These are phyloP conservation scores for Candida glaebosa DNA, from an alignment of 805 yeast genomes.

Conservation along the genomic window DNA sequence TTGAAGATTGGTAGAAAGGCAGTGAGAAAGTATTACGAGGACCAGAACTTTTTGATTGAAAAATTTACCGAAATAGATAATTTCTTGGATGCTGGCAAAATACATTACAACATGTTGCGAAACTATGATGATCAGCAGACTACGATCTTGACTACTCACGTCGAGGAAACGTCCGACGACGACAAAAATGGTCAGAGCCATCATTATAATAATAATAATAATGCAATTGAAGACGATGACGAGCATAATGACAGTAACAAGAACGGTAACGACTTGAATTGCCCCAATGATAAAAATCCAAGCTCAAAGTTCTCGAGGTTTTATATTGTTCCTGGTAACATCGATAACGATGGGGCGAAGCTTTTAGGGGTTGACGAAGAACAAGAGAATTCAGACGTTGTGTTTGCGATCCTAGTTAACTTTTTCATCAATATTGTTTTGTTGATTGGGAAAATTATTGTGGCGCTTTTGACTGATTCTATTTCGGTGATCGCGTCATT, in stretches of 20 bases:
- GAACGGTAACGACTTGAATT: not conserved
- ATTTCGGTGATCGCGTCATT: slow-evolving; percentile 76
- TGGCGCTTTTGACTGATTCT: slow-evolving; percentile 62
- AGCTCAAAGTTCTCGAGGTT: slow-evolving; percentile 24
- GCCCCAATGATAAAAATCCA: slow-evolving; percentile 4
- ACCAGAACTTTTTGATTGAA: slow-evolving; percentile 59
- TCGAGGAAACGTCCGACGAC: slow-evolving; percentile 12
- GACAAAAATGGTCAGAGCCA: not conserved
- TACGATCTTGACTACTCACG: slow-evolving; percentile 16
- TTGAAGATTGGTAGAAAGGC: slow-evolving; percentile 18
- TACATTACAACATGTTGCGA: slow-evolving; percentile 60
- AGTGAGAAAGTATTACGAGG: slow-evolving; percentile 45
- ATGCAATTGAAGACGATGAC: slow-evolving; percentile 7
- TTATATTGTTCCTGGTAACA: slow-evolving; percentile 56
- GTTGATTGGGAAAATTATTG: slow-evolving; percentile 56
- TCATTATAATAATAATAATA: slow-evolving; percentile 11
- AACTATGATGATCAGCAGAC: slow-evolving; percentile 47
- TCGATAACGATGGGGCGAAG: slow-evolving; percentile 56
- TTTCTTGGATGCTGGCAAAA: slow-evolving; percentile 62
- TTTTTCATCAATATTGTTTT: slow-evolving; percentile 57
- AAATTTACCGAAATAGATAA: slow-evolving; percentile 59
- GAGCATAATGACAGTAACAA: not conserved
- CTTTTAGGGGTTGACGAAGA: slow-evolving; percentile 48
- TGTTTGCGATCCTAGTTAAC: slow-evolving; percentile 61
- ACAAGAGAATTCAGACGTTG: slow-evolving; percentile 41